phyloP scores from a whole-genome alignment of 352 stramenopile genomes.

The Phytopythium vexans region DNA sequence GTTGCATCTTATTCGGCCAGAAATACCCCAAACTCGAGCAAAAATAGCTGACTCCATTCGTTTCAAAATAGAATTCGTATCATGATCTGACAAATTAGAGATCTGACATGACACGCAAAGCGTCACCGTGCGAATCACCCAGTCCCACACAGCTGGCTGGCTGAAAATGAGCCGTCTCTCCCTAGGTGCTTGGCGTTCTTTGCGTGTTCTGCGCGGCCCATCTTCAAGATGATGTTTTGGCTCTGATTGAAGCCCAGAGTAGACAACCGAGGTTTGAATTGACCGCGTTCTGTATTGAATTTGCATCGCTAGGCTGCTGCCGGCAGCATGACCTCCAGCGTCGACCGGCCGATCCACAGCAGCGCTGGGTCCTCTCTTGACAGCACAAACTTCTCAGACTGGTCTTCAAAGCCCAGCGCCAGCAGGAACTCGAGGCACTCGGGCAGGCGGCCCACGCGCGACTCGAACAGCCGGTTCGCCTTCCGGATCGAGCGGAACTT shows the following conservation, averaged over 20 bases:
- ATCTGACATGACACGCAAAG: neutral
- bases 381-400: slow-evolving; percentile 50
- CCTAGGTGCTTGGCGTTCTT: too few relatives aligned
- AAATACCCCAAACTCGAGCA: too few relatives aligned
- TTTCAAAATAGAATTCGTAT: too few relatives aligned
- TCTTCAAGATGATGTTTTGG: too few relatives aligned
- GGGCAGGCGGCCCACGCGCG: slow-evolving; percentile 40
- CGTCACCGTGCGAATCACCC: neutral
- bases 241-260: too few relatives aligned
- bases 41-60: too few relatives aligned
- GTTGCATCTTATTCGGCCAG: too few relatives aligned
- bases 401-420: slow-evolving; percentile 65
- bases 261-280: too few relatives aligned
- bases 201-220: too few relatives aligned
- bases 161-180: too few relatives aligned
- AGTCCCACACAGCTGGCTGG: too few relatives aligned
- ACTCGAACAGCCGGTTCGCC: slow-evolving; percentile 53
- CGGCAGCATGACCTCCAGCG: slow-evolving; percentile 49
- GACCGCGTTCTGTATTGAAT: neutral
- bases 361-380: slow-evolving; percentile 55
- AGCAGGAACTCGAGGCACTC: slow-evolving; percentile 65
- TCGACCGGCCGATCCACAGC: slow-evolving; percentile 64
- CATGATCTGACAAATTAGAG: too few relatives aligned
- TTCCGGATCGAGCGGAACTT: slow-evolving; percentile 75
- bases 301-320: slow-evolving; percentile 7